phyloP scores from a whole-genome alignment of 106 monocot genomes.

The Dactylorhiza incarnata region DNA sequence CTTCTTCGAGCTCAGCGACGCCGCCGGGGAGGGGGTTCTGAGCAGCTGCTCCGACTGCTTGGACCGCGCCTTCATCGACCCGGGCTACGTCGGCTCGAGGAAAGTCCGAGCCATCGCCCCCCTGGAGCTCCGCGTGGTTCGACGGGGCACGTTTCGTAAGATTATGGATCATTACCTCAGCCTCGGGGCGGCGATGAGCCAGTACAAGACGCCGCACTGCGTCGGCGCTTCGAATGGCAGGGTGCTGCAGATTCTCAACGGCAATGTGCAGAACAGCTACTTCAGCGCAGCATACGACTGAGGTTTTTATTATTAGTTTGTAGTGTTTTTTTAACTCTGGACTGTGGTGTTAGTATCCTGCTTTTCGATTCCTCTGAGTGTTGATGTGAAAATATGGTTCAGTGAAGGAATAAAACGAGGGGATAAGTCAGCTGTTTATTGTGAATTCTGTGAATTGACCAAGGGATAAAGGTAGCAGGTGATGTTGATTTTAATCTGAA shows the following conservation, averaged over 20 bases:
- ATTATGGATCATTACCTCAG: conserved; percentile 55
- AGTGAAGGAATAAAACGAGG: not conserved
- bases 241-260: conserved; percentile 62
- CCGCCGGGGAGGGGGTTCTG: conserved; percentile 44
- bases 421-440: not conserved
- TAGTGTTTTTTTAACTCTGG: not conserved
- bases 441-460: no score
- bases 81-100: conserved; percentile 63
- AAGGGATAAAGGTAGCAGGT: no score
- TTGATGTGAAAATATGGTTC: not conserved
- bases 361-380: not conserved
- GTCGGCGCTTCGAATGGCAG: conserved; percentile 24
- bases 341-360: not conserved
- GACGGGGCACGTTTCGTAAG: conserved; percentile 64
- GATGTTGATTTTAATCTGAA: no score
- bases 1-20: conserved; percentile 70
- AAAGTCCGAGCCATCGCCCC: conserved; percentile 46
- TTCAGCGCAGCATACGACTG: conserved; percentile 60
- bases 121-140: conserved; percentile 61
- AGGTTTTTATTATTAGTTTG: not conserved
- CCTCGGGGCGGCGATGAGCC: conserved; percentile 59
- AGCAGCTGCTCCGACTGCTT: conserved; percentile 48
- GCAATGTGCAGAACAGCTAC: conserved; percentile 30
- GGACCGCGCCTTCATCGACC: conserved; percentile 64
- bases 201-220: conserved; percentile 80